Conservation (phyloP, 2,329 filamentous ascomycete genomes). For the Epichloe glyceriae region DNA sequence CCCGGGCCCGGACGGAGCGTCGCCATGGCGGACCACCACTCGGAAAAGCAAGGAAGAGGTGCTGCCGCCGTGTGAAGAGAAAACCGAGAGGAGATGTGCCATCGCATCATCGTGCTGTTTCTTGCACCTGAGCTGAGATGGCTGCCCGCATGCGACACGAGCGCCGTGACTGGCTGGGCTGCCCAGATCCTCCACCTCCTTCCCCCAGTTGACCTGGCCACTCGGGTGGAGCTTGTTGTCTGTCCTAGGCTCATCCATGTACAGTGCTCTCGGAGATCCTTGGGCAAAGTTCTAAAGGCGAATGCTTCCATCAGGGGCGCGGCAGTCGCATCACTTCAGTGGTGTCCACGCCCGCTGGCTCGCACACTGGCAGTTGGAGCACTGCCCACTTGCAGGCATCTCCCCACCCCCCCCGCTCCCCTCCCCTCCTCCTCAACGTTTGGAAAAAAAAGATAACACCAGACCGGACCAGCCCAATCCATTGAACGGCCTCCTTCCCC, state of each 20-base stretch:
- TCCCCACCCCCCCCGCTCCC: not conserved
- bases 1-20: no score
- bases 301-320: no score
- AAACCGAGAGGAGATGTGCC: no score
- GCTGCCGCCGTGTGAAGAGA: no score
- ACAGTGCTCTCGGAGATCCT: no score
- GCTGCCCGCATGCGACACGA: not conserved
- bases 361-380: not conserved
- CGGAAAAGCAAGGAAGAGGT: no score
- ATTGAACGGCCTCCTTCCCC: not conserved
- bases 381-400: not conserved
- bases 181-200: not conserved
- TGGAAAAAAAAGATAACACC: slow-evolving; percentile 3
- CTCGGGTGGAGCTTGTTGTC: no score
- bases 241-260: no score
- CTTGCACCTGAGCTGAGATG: not conserved
- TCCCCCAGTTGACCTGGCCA: no score
- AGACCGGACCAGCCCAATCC: not conserved
- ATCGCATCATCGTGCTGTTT: no score
- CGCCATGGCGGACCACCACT: not conserved
- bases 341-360: not conserved
- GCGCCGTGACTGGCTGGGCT: not conserved
- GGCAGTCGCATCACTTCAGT: no score
- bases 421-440: not conserved
- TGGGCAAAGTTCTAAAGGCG: no score